A percentile compares a stretch with the other conserved stretches of the same genome.
Conservation (phyloP, 2,329 filamentous ascomycete species). For the Sporothrix brunneoviolacea region DNA sequence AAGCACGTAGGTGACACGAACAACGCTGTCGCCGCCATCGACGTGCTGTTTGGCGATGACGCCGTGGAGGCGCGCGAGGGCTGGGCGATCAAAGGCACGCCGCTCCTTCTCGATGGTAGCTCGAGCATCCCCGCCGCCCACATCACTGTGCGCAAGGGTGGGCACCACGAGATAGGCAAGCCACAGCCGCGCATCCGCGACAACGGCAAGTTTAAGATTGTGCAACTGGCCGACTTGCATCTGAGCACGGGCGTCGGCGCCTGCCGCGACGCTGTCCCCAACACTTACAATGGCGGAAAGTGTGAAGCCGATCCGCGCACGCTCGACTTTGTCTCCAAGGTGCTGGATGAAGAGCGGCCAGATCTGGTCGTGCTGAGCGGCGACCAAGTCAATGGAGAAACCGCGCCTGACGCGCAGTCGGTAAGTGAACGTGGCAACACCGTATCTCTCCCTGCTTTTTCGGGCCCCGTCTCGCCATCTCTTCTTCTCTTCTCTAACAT, state of each 20-base stretch:
- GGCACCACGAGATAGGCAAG: slow-evolving; percentile 56
- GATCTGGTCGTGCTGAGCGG: slow-evolving; percentile 88
- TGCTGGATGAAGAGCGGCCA: slow-evolving; percentile 88
- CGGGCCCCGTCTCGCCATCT: not conserved
- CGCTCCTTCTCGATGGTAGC: slow-evolving; percentile 61
- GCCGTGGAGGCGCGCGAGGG: slow-evolving; percentile 82
- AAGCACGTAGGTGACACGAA: slow-evolving; percentile 68
- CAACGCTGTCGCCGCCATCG: slow-evolving; percentile 69
- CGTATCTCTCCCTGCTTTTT: not conserved
- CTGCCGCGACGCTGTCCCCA: slow-evolving; percentile 81
- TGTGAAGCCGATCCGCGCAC: slow-evolving; percentile 92
- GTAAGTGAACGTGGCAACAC: slow-evolving; percentile 36
- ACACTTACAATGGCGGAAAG: slow-evolving; percentile 61
- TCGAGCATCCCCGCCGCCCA: slow-evolving; percentile 61
- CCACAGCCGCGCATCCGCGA: slow-evolving; percentile 72
- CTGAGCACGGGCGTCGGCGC: slow-evolving; percentile 80
- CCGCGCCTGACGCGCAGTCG: slow-evolving; percentile 82
- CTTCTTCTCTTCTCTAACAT: slow-evolving; percentile 33
- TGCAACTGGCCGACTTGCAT: slow-evolving; percentile 93
- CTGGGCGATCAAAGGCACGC: slow-evolving; percentile 72
- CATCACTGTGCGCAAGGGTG: slow-evolving; percentile 70
- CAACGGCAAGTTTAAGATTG: slow-evolving; percentile 92
- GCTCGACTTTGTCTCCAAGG: slow-evolving; percentile 74
- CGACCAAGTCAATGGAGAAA: slow-evolving; percentile 93
- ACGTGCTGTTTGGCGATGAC: slow-evolving; percentile 84